Conservation (phyloP, 2,329 filamentous ascomycete genomes). For the Acrodontium crateriforme region DNA sequence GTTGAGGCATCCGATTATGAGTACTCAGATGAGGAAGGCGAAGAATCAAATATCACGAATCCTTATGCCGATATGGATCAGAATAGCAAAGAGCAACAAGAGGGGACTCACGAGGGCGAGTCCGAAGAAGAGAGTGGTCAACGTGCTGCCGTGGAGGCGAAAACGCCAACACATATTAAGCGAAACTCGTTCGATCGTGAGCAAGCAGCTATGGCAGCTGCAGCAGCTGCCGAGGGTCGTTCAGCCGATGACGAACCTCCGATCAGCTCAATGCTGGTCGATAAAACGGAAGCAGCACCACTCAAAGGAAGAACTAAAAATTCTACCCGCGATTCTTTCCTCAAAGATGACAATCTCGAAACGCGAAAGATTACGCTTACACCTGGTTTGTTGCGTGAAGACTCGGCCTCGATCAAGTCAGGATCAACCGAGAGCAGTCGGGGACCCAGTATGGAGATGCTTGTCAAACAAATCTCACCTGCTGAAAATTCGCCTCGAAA, state of each 20-base stretch:
- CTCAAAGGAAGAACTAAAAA: slow-evolving; percentile 66
- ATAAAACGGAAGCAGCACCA: slow-evolving; percentile 24
- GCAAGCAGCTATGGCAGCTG: slow-evolving; percentile 13
- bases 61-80: slow-evolving; percentile 11
- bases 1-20: slow-evolving; percentile 79
- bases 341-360: slow-evolving; percentile 88
- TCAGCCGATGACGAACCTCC: slow-evolving; percentile 19
- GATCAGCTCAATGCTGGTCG: slow-evolving; percentile 19
- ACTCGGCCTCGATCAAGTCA: slow-evolving; percentile 32
- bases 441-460: slow-evolving; percentile 58
- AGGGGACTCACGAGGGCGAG: slow-evolving; percentile 9
- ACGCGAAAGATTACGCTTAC: slow-evolving; percentile 96
- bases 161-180: slow-evolving; percentile 13
- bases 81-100: slow-evolving; percentile 9
- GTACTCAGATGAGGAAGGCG: slow-evolving; percentile 69
- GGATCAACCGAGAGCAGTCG: slow-evolving; percentile 31
- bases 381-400: slow-evolving; percentile 79
- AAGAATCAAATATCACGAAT: slow-evolving; percentile 18
- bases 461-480: slow-evolving; percentile 52
- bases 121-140: slow-evolving; percentile 5
- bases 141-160: slow-evolving; percentile 8
- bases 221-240: no score
- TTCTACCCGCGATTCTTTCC: slow-evolving; percentile 85
- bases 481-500: slow-evolving; percentile 49
- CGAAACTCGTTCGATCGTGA: slow-evolving; percentile 20